These are phyloP conservation scores for Lactarius hengduanensis DNA, from an alignment of 768 basidiomycete species.

Conservation along the genomic window DNA sequence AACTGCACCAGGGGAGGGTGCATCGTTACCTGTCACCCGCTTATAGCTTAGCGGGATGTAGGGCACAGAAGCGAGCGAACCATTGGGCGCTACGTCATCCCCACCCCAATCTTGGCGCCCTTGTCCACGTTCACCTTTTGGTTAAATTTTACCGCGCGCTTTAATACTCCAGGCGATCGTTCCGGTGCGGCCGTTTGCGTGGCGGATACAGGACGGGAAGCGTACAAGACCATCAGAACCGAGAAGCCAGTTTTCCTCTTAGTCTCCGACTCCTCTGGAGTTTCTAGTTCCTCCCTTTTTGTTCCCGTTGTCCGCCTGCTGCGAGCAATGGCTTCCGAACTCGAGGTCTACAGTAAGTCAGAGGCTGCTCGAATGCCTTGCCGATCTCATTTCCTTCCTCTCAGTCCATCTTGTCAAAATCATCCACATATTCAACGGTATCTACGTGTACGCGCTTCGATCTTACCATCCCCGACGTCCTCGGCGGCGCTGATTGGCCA, in stretches of 20 bases:
- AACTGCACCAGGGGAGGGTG: not conserved
- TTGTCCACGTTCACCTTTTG: not conserved
- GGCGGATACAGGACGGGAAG: constrained; percentile 4
- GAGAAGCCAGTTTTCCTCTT: constrained; percentile 15
- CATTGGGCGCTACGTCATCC: not conserved
- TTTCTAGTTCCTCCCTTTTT: not conserved
- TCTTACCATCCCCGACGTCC: not conserved
- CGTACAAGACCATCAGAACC: constrained; percentile 7
- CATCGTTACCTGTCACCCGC: constrained; percentile 10
- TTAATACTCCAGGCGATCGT: constrained; percentile 3
- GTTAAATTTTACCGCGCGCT: not conserved
- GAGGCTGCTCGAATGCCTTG: not conserved
- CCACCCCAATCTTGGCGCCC: constrained; percentile 7
- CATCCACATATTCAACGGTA: constrained; percentile 22
- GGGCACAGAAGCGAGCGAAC: constrained; percentile 5
- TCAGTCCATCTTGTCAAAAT: constrained; percentile 21
- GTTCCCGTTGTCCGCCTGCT: not conserved
- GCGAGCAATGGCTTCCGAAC: constrained; percentile 11
- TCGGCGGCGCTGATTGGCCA: not conserved
- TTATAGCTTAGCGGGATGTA: constrained; percentile 5
- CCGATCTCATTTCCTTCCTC: not conserved
- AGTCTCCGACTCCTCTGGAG: constrained; percentile 7
- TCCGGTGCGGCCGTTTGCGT: not conserved
- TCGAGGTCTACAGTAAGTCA: constrained; percentile 17
- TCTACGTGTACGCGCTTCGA: constrained; percentile 24